Conservation (phyloP, 148 eudicot genomes). For the Rhododendron ferrugineum region DNA sequence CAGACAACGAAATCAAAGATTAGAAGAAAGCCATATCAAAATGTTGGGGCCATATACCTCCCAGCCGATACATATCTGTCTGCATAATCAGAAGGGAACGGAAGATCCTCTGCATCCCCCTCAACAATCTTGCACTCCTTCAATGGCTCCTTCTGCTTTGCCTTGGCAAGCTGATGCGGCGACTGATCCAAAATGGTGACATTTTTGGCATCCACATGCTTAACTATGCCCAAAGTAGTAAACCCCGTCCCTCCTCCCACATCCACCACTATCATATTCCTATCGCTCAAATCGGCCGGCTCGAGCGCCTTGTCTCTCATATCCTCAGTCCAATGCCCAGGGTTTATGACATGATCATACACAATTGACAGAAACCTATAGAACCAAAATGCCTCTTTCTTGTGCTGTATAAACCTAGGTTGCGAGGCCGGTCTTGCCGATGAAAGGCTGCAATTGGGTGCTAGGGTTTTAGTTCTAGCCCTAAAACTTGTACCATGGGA, state of each 20-base stretch:
- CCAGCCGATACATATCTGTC: slow-evolving; percentile 94
- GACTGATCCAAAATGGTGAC: slow-evolving; percentile 90
- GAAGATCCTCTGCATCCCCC: slow-evolving; percentile 94
- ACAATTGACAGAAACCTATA: slow-evolving; percentile 77
- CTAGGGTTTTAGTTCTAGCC: slow-evolving; percentile 24
- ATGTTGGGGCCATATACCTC: slow-evolving; percentile 36
- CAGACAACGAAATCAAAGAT: neutral
- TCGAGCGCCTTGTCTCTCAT: slow-evolving; percentile 89
- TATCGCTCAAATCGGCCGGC: slow-evolving; percentile 63
- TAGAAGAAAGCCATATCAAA: neutral
- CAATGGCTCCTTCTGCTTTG: slow-evolving; percentile 68
- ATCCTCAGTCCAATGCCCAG: slow-evolving; percentile 89
- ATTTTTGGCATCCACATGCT: slow-evolving; percentile 86
- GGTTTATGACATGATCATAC: slow-evolving; percentile 73
- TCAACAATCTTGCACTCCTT: slow-evolving; percentile 79
- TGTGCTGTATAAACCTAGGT: slow-evolving; percentile 92
- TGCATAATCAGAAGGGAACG: slow-evolving; percentile 75
- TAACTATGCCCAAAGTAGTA: slow-evolving; percentile 71
- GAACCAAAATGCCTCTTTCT: slow-evolving; percentile 89
- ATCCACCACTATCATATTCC: slow-evolving; percentile 63
- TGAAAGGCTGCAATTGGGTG: slow-evolving; percentile 57
- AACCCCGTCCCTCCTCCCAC: slow-evolving; percentile 95
- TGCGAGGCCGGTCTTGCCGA: slow-evolving; percentile 73
- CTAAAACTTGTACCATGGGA: slow-evolving; percentile 15
- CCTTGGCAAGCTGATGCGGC: slow-evolving; percentile 91